These are phyloP conservation scores for Sambucus nigra DNA, from an alignment of 129 eudicot species.

Conservation along the genomic window DNA sequence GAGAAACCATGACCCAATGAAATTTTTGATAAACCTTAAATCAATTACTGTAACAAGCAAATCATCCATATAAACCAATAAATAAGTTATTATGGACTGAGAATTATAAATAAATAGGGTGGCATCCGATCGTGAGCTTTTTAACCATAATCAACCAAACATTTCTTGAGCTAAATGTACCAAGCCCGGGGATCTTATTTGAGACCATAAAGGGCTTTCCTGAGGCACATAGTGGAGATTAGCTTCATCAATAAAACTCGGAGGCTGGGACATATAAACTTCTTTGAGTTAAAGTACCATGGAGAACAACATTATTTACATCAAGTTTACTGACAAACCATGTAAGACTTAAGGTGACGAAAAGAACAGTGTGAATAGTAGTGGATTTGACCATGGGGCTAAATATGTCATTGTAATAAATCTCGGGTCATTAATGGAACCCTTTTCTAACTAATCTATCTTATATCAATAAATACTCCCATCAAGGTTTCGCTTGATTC, in stretches of 20 bases:
- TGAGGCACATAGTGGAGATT: conserved; percentile 1
- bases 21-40: not conserved
- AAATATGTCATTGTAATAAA: too few species aligned
- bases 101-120: conserved; percentile 8
- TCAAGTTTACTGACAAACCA: not conserved
- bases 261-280: conserved; percentile 18
- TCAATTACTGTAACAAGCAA: conserved; percentile 3
- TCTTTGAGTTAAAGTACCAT: conserved; percentile 12
- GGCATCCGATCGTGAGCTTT: conserved; percentile 12
- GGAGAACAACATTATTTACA: conserved; percentile 6
- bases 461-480: too few species aligned
- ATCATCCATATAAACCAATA: conserved; percentile 23
- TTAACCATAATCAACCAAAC: not conserved
- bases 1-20: conserved; percentile 1
- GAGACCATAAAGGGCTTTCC: conserved; percentile 11
- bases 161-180: not conserved
- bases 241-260: not conserved
- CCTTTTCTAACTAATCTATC: too few species aligned
- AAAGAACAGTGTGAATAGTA: too few species aligned
- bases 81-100: not conserved
- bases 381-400: too few species aligned
- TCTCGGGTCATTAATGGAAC: too few species aligned
- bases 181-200: too few species aligned
- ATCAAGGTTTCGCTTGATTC: too few species aligned
- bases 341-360: not conserved